Base-by-base conservation (phyloP, 1,139 yeast species). In the Diutina scorzettiae region DNA sequence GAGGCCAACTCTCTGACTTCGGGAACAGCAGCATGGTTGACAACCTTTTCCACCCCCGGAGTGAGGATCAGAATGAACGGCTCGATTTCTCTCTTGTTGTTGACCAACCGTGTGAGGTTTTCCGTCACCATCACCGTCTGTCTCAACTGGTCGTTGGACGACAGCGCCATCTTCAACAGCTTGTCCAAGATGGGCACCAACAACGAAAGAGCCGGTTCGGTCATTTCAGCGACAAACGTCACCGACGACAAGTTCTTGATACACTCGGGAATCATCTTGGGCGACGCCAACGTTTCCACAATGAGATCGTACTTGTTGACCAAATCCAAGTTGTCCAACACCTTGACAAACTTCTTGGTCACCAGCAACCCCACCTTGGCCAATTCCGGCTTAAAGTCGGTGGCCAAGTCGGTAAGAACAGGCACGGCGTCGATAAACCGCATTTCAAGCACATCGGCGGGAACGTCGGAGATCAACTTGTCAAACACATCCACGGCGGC, bases 151-250 rank as follows among this genome's bases (percentile, higher is more conserved):
- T 91, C 97, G 64, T 89, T 96, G 14, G 96, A 81, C 4, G 95
- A 81, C 2, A 95, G 83, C 14, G 94, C 77, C 71, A 81, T 73
- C 57, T 84, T 87, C 57, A 91, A 72, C 2, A 97, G 91, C 59
- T 91, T 85, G 60, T 81, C 91, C 56, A 91, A 73, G 52, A 89
- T 89, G 42, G 98, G 98, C 34, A 86, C 96, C 53, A 91, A 71
- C 46, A 91, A 66, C 4, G 97, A 76, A 51, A 91, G 71, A 6
- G 95, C 93, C 7, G 97, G 94, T 64, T 89, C 97, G 16, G 97
- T 91, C 48, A 91, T 98, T 66, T 91, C 98, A 41, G 98, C 96
- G 42, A 91, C 98, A 60, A 91, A 91, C 0, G 98, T 91, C 43
- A 91, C 97, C 41, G 94, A 84, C 2, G 96, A 82, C 49, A 91